Base-by-base conservation (phyloP, 2,329 filamentous ascomycete species). In the Botrytis porri region DNA sequence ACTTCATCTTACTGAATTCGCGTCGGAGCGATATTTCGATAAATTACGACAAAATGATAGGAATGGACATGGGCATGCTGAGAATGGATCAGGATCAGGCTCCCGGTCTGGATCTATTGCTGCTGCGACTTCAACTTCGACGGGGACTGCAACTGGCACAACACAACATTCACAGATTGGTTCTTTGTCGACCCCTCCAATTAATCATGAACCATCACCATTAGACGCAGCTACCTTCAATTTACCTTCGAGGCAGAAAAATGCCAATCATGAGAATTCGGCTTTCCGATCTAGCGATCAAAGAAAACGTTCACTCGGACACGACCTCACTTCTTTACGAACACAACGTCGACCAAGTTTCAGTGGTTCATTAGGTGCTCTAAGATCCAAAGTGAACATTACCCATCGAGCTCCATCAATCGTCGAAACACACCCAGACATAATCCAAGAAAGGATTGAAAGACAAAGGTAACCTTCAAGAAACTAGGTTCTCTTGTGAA, bases 1-100 rank as follows among this genome's bases (percentile, higher is more conserved):
- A 78, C 84, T 86, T 77, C 88, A 90, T 76, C 85, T 89, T 75
- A 90, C 89, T 74, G 89, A 91, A 81, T 91, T 91, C 82, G 89
- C 88, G 75, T 91, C 89, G 62, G 84, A 88, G 81, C 87, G 87
- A 76, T 91, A 89, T 79, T 88, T 90, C 76, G 85, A 86, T 71
- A 91, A 91, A 82, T 81, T 90, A 74, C 85, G 83, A 73, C 86
- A 89, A 81, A 85, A 83, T 77, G 87, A 82, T 80, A 85, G 76
- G 80, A 82, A 75, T 83, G 83, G 72, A 16, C 48, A 54, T n/a
- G 48, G 48, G 73, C 77, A 69, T 81, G 84, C 77, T 81, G 81
- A 69, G 80, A 81, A 75, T 18, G 35, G 63, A 25, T 16, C 48
- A 1, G 57, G 51, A 41, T 16, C 48, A 1, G 57, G 51, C 41